A percentile compares a stretch with the other conserved stretches of the same genome.
phyloP scores from a whole-genome alignment of 139 green algal genomes.

The Chlamydomonas sphaeroides region DNA sequence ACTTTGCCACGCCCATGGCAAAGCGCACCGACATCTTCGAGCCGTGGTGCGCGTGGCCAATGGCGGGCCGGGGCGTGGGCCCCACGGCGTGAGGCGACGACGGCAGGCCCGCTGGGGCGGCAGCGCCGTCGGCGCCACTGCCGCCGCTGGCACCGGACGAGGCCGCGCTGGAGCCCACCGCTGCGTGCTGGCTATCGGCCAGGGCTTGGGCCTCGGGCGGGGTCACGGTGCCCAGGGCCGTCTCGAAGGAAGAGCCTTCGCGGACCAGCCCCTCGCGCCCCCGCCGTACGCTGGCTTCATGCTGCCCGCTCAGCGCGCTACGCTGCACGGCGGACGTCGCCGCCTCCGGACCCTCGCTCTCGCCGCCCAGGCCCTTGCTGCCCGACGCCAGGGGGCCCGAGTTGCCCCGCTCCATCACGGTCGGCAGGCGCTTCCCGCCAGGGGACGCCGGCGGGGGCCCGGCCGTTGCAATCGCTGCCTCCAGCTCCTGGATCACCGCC shows the following conservation, averaged over 20 bases:
- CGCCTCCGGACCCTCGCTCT: background rate
- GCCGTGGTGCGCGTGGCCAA: background rate
- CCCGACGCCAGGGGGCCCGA: too few species aligned
- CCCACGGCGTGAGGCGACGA: too few species aligned
- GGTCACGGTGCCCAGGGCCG: constrained; percentile 14
- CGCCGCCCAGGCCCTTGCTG: background rate
- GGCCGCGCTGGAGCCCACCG: too few species aligned
- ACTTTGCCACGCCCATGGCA: background rate
- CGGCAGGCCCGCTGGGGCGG: too few species aligned
- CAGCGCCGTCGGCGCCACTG: too few species aligned
- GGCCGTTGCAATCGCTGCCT: background rate
- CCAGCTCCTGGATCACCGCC: background rate
- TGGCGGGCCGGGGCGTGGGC: too few species aligned
- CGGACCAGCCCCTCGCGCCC: constrained; percentile 20
- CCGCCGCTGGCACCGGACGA: too few species aligned
- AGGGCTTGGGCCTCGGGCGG: background rate
- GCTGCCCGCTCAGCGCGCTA: background rate
- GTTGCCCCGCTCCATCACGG: background rate
- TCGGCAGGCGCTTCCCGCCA: constrained; percentile 6
- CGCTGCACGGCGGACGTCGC: background rate
- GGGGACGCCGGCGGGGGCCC: background rate
- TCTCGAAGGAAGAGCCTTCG: constrained; percentile 13
- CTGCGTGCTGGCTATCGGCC: too few species aligned
- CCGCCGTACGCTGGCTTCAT: background rate
- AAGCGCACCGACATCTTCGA: background rate